Percentiles rank a stretch among this genome's conserved stretches.
Evolutionary conservation across 805 yeast genomes (phyloP).

Genomic region (Clavispora phyllophila): DNA sequence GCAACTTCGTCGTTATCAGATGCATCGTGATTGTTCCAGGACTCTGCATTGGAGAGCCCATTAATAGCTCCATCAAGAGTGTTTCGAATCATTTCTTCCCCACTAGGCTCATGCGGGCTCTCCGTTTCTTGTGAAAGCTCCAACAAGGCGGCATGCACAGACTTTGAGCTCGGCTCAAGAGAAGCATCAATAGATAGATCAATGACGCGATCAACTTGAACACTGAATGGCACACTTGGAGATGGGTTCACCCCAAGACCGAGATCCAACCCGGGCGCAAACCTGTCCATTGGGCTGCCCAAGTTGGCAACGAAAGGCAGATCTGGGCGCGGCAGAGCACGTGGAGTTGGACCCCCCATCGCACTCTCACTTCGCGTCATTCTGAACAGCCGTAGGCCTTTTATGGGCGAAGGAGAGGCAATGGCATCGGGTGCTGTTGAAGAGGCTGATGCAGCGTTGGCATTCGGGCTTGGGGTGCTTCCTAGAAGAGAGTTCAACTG

Average conservation of each 20-base stretch:
- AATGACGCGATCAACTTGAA: constrained; percentile 24
- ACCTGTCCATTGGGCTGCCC: not conserved
- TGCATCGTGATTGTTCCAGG: not conserved
- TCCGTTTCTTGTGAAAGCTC: not conserved
- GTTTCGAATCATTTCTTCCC: no score
- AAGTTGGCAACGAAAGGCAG: not conserved
- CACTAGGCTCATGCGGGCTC: no score
- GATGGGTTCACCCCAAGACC: constrained; percentile 22
- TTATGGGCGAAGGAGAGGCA: not conserved
- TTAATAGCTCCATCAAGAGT: no score
- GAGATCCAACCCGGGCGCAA: constrained; percentile 23
- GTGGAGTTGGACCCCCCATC: not conserved
- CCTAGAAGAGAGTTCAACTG: constrained; percentile 1
- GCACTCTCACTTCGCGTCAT: not conserved
- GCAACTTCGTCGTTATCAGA: not conserved
- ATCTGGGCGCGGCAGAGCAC: not conserved
- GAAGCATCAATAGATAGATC: constrained; percentile 15
- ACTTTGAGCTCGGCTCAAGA: constrained; percentile 2
- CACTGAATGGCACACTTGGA: constrained; percentile 28
- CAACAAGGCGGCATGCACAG: not conserved
- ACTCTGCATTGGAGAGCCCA: not conserved
- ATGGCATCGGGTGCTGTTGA: not conserved
- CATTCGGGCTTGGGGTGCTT: not conserved
- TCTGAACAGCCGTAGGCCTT: not conserved
- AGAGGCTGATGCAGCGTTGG: no score